A percentile compares a stretch with the other conserved stretches of the same genome.
Conservation (phyloP, 2,329 filamentous ascomycete genomes). For the Calonectria pseudoturangicola region DNA sequence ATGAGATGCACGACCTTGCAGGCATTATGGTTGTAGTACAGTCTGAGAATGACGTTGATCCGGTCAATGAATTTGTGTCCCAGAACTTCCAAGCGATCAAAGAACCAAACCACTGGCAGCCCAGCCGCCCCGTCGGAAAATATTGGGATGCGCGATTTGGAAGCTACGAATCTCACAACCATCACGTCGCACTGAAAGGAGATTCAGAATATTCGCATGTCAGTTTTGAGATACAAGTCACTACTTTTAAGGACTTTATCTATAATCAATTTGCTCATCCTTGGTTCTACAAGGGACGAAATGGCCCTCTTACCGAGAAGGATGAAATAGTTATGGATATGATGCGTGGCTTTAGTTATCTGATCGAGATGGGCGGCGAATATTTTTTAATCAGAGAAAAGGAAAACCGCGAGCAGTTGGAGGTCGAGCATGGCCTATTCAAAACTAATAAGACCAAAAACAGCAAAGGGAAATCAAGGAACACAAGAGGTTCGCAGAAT, state of each 20-base stretch:
- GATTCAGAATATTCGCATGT: not conserved
- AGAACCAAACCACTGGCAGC: not conserved
- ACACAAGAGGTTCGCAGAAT: not conserved
- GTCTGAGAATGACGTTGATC: not conserved
- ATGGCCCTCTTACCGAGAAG: not conserved
- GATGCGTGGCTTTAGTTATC: not conserved
- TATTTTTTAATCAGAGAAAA: not conserved
- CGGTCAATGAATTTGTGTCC: not conserved
- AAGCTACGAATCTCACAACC: not conserved
- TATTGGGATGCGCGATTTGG: not conserved
- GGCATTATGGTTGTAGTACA: not conserved
- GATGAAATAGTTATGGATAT: slow-evolving; percentile 11
- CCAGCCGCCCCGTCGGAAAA: not conserved
- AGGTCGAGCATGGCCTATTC: not conserved
- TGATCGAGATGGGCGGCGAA: slow-evolving; percentile 1
- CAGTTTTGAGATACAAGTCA: not conserved
- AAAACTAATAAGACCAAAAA: not conserved
- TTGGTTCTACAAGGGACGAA: not conserved
- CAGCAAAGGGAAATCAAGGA: not conserved
- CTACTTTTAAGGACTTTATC: not conserved
- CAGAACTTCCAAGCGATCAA: slow-evolving; percentile 1
- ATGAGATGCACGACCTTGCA: slow-evolving; percentile 8
- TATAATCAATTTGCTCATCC: slow-evolving; percentile 5
- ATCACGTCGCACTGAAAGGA: not conserved
- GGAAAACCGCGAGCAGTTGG: not conserved